Percentiles rank a stretch among this genome's conserved stretches.
These are phyloP conservation scores for Aspergillus sparsus DNA, from an alignment of 495 filamentous ascomycete species.

Conservation along the genomic window DNA sequence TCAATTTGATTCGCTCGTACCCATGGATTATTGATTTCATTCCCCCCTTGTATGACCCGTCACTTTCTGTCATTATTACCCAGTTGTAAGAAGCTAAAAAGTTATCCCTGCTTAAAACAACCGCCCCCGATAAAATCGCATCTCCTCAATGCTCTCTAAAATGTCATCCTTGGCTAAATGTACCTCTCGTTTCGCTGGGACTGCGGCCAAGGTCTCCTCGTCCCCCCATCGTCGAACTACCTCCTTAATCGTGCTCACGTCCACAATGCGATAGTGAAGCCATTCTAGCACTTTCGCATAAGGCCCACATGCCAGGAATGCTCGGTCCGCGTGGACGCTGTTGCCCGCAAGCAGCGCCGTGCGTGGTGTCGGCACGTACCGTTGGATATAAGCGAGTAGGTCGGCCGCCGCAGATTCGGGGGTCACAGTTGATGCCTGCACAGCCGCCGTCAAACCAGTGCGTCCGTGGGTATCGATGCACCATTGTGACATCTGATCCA, in stretches of 20 bases:
- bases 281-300: slow-evolving; percentile 72
- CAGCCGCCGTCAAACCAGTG: slow-evolving; percentile 78
- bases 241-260: slow-evolving; percentile 91
- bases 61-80: background rate
- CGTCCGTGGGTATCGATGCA: slow-evolving; percentile 63
- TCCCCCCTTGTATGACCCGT: slow-evolving; percentile 5
- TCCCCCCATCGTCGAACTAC: slow-evolving; percentile 79
- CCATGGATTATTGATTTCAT: background rate
- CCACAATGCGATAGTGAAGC: slow-evolving; percentile 86
- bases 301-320: slow-evolving; percentile 73
- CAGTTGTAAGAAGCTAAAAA: slow-evolving; percentile 2
- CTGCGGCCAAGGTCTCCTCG: slow-evolving; percentile 53
- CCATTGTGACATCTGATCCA: slow-evolving; percentile 78
- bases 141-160: slow-evolving; percentile 90
- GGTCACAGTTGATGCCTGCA: slow-evolving; percentile 70
- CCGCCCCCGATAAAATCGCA: slow-evolving; percentile 67
- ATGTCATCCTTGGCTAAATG: slow-evolving; percentile 91
- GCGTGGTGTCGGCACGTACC: slow-evolving; percentile 61
- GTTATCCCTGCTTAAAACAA: slow-evolving; percentile 30
- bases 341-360: slow-evolving; percentile 83
- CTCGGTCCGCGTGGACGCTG: slow-evolving; percentile 84
- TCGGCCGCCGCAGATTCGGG: slow-evolving; percentile 68
- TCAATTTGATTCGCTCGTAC: background rate
- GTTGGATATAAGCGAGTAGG: slow-evolving; percentile 76
- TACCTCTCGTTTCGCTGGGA: slow-evolving; percentile 69